Evolutionary conservation across 1,284 basidiomycete genomes (phyloP).

Genomic region (Pseudozyma hubeiensis): DNA sequence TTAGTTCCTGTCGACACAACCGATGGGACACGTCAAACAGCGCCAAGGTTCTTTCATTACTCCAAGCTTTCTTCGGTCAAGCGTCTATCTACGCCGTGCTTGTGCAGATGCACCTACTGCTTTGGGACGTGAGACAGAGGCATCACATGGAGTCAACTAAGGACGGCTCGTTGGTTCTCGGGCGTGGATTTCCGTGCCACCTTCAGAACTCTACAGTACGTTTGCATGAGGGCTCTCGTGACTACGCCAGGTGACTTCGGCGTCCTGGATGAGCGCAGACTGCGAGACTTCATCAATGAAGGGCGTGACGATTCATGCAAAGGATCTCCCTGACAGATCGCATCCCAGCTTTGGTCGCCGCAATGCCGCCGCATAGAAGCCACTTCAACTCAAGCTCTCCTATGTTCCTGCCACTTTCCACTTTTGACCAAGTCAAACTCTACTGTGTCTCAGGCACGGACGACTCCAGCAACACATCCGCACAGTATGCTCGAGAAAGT

Average conservation of each 20-base stretch:
- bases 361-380: background rate
- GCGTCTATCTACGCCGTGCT: background rate
- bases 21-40: slow-evolving; percentile 45
- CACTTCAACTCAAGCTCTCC: background rate
- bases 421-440: background rate
- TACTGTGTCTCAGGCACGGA: slow-evolving; percentile 5
- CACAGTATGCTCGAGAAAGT: slow-evolving; percentile 7
- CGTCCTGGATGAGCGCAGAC: slow-evolving; percentile 1
- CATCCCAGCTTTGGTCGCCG: background rate
- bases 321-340: too few species aligned
- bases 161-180: background rate
- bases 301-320: too few species aligned
- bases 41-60: slow-evolving; percentile 7
- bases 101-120: too few species aligned
- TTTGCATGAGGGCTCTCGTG: background rate
- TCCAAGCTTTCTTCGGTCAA: background rate
- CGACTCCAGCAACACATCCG: background rate
- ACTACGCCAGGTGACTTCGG: background rate
- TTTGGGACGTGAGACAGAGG: too few species aligned
- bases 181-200: slow-evolving; percentile 3
- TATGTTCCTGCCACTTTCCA: background rate
- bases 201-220: slow-evolving; percentile 6
- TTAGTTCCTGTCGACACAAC: slow-evolving; percentile 22
- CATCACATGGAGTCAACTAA: background rate
- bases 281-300: background rate